Evolutionary conservation across 495 filamentous ascomycete genomes (phyloP), one percentile per base, ranked within the genome.

Genomic region (Aspergillus bridgeri): DNA sequence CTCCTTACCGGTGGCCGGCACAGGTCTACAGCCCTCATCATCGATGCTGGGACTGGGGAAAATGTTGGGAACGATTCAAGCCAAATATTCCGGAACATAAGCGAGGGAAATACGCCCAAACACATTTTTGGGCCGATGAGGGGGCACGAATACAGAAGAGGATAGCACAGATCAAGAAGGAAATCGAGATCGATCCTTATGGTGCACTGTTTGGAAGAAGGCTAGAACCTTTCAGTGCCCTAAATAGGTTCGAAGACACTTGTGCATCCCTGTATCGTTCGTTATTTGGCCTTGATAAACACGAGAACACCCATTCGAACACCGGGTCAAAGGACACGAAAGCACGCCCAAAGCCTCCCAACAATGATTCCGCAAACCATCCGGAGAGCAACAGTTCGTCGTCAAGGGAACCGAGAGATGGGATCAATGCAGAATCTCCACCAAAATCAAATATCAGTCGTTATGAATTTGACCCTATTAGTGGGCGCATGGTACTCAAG

Each of bases 161-260:
- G 8, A 68, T 74, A 49, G 63, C 72, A 6, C 52, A 69, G 38
- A 52, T 79, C 19, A 73, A 69, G 59, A 75, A 65, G 52, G 61
- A 61, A 20, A 64, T 78, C 13, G 69, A 74, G 5, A 56, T 61
- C 6, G 77, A 81, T 53, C 75, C 79, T 1, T 78, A 73, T 49
- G 59, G 58, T 13, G 71, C 70, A 7, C 22, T 80, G 2, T 82
- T 81, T 65, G 76, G 78, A 17, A 69, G 63, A 21, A 66, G 69
- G 52, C 51, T 68, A 44, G 67, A 65, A 38, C 66, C 68, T 17
- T 55, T 63, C 24, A 27, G 44, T 6, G 51, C 59, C 8, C 52
- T 53, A 22, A 54, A 54, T 3, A 67, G 60, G 18, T 20, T 55
- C 11, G 59, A 70, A 4, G 54, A 56, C 13, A 47, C 54, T 8